phyloP scores from a whole-genome alignment of 805 yeast species.

The Metschnikowia dekortorum region DNA sequence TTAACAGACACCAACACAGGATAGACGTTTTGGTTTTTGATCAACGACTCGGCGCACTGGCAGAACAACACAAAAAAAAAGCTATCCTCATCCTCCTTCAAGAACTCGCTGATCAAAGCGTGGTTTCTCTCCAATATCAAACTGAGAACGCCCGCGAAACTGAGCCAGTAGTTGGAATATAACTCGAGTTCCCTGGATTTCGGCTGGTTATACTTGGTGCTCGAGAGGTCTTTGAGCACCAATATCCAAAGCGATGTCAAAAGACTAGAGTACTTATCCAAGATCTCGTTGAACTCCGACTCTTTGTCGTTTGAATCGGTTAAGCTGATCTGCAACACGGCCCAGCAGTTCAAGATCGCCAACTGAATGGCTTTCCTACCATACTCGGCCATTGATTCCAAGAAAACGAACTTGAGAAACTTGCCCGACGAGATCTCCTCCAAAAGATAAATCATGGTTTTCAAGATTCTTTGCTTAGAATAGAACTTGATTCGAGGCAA shows the following conservation, averaged over 20 bases:
- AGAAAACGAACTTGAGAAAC: constrained; percentile 51
- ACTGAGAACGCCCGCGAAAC: constrained; percentile 72
- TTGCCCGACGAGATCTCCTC: constrained; percentile 50
- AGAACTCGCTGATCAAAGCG: constrained; percentile 38
- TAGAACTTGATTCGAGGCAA: constrained; percentile 41
- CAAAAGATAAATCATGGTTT: constrained; percentile 60
- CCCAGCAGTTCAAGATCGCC: constrained; percentile 70
- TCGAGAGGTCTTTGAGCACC: constrained; percentile 68
- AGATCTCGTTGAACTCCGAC: constrained; percentile 44
- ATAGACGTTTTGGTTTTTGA: constrained; percentile 44
- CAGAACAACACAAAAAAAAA: constrained; percentile 80
- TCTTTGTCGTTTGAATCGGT: constrained; percentile 26
- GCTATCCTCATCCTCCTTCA: constrained; percentile 55
- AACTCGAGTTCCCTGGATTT: constrained; percentile 40
- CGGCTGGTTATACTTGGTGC: constrained; percentile 50
- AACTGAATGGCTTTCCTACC: constrained; percentile 52
- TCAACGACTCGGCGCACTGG: constrained; percentile 73
- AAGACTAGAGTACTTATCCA: constrained; percentile 52
- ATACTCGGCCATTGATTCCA: constrained; percentile 42
- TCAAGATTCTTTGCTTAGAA: constrained; percentile 49
- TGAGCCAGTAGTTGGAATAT: constrained; percentile 67
- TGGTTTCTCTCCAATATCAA: constrained; percentile 52
- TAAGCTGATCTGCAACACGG: constrained; percentile 43
- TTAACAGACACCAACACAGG: constrained; percentile 45
- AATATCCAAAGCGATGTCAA: constrained; percentile 79